These are phyloP conservation scores for Fomitopsis serialis DNA, from an alignment of 768 basidiomycete species.

Conservation along the genomic window DNA sequence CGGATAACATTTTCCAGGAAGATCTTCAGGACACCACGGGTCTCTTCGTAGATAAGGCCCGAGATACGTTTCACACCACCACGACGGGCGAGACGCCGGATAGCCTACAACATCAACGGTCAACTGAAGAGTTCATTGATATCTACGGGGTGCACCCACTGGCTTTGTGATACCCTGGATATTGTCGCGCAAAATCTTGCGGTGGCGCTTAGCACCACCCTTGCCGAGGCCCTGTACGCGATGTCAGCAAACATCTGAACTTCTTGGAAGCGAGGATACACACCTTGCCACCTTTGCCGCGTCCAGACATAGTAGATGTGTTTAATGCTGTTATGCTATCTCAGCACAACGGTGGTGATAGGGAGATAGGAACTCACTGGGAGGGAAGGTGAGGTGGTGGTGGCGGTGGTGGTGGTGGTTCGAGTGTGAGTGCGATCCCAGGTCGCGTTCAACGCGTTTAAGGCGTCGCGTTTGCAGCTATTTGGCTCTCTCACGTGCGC, in stretches of 20 bases:
- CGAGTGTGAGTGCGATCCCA: constrained; percentile 2
- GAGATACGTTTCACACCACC: constrained; percentile 65
- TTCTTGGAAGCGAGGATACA: constrained; percentile 4
- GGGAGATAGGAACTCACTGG: too few species aligned
- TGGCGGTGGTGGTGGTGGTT: constrained; percentile 9
- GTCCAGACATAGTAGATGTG: constrained; percentile 54
- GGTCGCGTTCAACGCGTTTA: constrained; percentile 16
- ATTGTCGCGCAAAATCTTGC: constrained; percentile 78
- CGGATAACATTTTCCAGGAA: constrained; percentile 45
- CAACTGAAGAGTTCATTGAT: not conserved
- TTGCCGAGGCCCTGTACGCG: constrained; percentile 61
- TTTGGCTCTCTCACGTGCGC: not conserved
- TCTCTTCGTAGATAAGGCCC: constrained; percentile 60
- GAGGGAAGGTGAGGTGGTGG: not conserved
- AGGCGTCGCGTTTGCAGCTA: not conserved
- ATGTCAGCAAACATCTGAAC: not conserved
- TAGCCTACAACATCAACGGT: constrained; percentile 13
- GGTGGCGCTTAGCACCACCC: constrained; percentile 75
- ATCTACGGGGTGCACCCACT: constrained; percentile 20
- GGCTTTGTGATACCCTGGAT: constrained; percentile 76
- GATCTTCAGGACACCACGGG: constrained; percentile 60
- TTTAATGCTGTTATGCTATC: constrained; percentile 2
- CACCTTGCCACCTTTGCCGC: constrained; percentile 76
- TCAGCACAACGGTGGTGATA: not conserved
- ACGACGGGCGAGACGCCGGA: constrained; percentile 53